Evolutionary conservation across 768 basidiomycete species (phyloP).

Genomic region (Leccinum truebloodii): DNA sequence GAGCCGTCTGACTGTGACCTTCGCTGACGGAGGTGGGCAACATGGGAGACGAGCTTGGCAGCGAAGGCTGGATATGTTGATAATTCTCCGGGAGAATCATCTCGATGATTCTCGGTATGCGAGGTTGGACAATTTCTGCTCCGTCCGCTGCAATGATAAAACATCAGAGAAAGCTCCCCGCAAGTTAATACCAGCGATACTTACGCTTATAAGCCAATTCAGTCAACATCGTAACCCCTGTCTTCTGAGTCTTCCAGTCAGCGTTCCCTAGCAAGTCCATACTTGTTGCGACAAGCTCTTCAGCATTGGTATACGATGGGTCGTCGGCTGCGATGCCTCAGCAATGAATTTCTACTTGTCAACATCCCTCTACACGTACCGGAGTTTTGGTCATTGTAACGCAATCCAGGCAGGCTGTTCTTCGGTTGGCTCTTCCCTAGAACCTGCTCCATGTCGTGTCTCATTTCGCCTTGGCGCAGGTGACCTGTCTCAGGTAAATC

Average conservation of each 20-base stretch:
- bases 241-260: slow-evolving; percentile 23
- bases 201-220: slow-evolving; percentile 23
- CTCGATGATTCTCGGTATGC: neutral
- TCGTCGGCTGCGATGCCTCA: slow-evolving; percentile 10
- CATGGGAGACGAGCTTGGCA: neutral
- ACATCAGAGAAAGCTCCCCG: neutral
- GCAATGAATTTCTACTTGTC: no score
- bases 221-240: slow-evolving; percentile 23
- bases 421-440: slow-evolving; percentile 12
- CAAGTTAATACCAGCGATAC: neutral
- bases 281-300: slow-evolving; percentile 13
- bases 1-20: neutral
- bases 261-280: slow-evolving; percentile 2
- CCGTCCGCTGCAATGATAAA: neutral
- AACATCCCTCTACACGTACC: neutral
- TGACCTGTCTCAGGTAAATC: slow-evolving; percentile 10
- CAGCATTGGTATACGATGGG: slow-evolving; percentile 7
- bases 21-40: neutral
- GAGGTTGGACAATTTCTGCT: neutral
- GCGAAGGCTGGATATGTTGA: neutral
- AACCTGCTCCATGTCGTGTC: slow-evolving; percentile 18
- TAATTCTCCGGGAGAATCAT: slow-evolving; percentile 9
- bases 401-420: slow-evolving; percentile 23
- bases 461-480: slow-evolving; percentile 12
- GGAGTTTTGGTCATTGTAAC: slow-evolving; percentile 23